Conservation (phyloP, 2,329 filamentous ascomycete species). For the Clonostachys sp. region DNA sequence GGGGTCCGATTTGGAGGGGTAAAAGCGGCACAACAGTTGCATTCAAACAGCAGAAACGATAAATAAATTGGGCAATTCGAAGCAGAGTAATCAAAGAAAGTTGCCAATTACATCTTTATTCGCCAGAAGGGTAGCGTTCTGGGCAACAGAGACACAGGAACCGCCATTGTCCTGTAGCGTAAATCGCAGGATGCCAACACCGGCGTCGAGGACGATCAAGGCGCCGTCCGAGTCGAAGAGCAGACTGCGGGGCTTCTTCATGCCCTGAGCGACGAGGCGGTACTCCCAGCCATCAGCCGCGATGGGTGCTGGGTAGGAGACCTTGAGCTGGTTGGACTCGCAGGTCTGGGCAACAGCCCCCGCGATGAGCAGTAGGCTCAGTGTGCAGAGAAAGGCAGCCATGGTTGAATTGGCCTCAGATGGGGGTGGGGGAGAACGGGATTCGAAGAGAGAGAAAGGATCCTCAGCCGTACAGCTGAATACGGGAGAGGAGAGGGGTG, state of each 20-base stretch:
- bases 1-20: too few relatives aligned
- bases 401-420: too few relatives aligned
- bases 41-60: too few relatives aligned
- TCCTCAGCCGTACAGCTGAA: too few relatives aligned
- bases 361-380: not conserved
- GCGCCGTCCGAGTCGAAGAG: constrained; percentile 38
- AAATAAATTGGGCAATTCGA: too few relatives aligned
- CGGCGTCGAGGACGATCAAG: constrained; percentile 38
- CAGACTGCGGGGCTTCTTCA: constrained; percentile 37
- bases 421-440: too few relatives aligned
- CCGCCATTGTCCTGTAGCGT: constrained; percentile 32
- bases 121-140: constrained; percentile 27
- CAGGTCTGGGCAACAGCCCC: constrained; percentile 14
- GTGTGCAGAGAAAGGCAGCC: too few relatives aligned
- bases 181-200: constrained; percentile 33
- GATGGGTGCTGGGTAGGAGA: constrained; percentile 26
- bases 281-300: constrained; percentile 37
- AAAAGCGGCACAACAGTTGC: too few relatives aligned
- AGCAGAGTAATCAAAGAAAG: too few relatives aligned
- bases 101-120: constrained; percentile 22
- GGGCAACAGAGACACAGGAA: constrained; percentile 31
- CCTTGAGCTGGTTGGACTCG: constrained; percentile 21
- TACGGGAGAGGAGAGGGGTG: not conserved
- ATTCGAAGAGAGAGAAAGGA: too few relatives aligned
- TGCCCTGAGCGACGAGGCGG: constrained; percentile 32